phyloP scores from a whole-genome alignment of 1,284 basidiomycete species.

The Ustilago curta region DNA sequence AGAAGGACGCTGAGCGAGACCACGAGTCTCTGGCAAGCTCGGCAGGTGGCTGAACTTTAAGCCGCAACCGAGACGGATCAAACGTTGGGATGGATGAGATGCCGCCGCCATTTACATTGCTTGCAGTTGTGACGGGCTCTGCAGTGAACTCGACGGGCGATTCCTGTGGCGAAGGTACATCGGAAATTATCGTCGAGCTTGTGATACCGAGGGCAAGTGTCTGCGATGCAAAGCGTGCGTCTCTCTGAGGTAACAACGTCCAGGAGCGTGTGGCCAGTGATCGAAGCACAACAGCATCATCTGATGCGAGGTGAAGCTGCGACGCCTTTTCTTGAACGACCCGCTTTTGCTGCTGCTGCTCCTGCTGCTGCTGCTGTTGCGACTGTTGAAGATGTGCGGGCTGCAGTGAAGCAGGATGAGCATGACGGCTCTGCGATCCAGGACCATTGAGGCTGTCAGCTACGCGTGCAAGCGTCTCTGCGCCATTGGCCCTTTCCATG shows the following conservation, averaged over 20 bases:
- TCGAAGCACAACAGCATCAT: constrained; percentile 10
- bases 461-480: constrained; percentile 33
- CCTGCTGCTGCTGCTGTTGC: background rate
- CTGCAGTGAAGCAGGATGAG: constrained; percentile 14
- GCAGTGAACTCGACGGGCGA: constrained; percentile 29
- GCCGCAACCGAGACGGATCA: constrained; percentile 34
- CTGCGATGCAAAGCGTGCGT: constrained; percentile 2
- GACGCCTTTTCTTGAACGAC: background rate
- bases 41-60: constrained; percentile 43
- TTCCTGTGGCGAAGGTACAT: background rate
- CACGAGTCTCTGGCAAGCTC: constrained; percentile 24
- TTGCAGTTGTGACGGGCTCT: background rate
- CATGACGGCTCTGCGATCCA: constrained; percentile 5
- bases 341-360: background rate
- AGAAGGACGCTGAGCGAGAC: constrained; percentile 24
- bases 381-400: constrained; percentile 4
- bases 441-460: constrained; percentile 33
- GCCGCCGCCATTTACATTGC: background rate
- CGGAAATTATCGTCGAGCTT: constrained; percentile 16
- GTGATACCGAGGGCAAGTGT: constrained; percentile 28
- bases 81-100: constrained; percentile 1
- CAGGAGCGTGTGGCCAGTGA: constrained; percentile 12
- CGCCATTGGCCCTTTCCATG: constrained; percentile 30
- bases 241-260: constrained; percentile 35
- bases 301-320: constrained; percentile 15